A percentile compares a stretch with the other conserved stretches of the same genome.
phyloP scores from a whole-genome alignment of 768 basidiomycete genomes.

The Asterophora lycoperdoides region DNA sequence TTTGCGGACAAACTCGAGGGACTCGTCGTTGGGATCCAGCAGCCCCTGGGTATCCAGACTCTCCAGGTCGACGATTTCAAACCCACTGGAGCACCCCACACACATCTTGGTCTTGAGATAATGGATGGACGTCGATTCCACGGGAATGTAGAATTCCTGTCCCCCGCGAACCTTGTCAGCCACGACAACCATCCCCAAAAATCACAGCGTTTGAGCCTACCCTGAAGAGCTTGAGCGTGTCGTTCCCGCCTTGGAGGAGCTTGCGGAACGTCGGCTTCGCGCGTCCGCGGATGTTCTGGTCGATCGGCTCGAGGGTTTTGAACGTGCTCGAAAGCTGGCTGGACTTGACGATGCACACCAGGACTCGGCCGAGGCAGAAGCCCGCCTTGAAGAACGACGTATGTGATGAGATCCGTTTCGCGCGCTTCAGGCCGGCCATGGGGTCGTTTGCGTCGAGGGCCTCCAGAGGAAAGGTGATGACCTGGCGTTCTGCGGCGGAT shows the following conservation, averaged over 20 bases:
- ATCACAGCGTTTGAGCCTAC: no score
- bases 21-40: slow-evolving; percentile 87
- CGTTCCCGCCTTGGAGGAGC: slow-evolving; percentile 89
- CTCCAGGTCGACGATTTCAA: slow-evolving; percentile 97
- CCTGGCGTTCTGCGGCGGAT: slow-evolving; percentile 71
- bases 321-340: slow-evolving; percentile 94
- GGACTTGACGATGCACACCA: slow-evolving; percentile 97
- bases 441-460: slow-evolving; percentile 89
- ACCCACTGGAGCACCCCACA: slow-evolving; percentile 94
- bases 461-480: slow-evolving; percentile 94
- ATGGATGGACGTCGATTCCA: slow-evolving; percentile 94
- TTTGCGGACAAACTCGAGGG: slow-evolving; percentile 90
- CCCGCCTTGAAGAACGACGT: slow-evolving; percentile 99
- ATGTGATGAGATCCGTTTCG: slow-evolving; percentile 92
- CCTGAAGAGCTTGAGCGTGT: slow-evolving; percentile 88
- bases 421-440: slow-evolving; percentile 84
- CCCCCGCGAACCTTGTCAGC: no score
- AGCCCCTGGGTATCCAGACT: slow-evolving; percentile 95
- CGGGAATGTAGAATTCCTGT: slow-evolving; percentile 98
- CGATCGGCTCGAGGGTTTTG: slow-evolving; percentile 95
- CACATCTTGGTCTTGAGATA: slow-evolving; percentile 97
- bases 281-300: slow-evolving; percentile 74
- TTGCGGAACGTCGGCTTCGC: slow-evolving; percentile 93
- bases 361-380: slow-evolving; percentile 80
- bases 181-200: no score